A percentile compares a stretch with the other conserved stretches of the same genome.
Evolutionary conservation across 176 grass and related monocot genomes (phyloP).

Genomic region (Thalia dealbata): DNA sequence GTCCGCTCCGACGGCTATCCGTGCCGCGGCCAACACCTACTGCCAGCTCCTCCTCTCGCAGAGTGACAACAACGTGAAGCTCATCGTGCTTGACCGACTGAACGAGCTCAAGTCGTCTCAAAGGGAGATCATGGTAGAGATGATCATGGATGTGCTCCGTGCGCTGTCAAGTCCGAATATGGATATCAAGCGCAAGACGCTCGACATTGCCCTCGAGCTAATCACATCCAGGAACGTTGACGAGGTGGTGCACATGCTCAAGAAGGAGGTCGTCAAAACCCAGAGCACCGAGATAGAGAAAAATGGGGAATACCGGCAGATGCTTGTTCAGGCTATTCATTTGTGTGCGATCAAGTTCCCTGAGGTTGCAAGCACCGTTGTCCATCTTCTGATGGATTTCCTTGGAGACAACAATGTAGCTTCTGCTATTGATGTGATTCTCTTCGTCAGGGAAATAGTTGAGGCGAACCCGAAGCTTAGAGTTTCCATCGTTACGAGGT

Average conservation of each 20-base stretch:
- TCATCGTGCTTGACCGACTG: constrained; percentile 12
- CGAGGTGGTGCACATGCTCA: constrained; percentile 9
- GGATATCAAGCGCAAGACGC: constrained; percentile 14
- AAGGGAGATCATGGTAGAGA: constrained; percentile 12
- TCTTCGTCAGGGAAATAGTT: constrained; percentile 14
- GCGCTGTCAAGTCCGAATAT: constrained; percentile 14
- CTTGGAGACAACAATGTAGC: constrained; percentile 11
- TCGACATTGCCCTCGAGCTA: constrained; percentile 16
- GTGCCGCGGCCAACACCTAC: constrained; percentile 1
- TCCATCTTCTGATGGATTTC: constrained; percentile 19
- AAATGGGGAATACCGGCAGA: constrained; percentile 16
- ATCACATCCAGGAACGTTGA: constrained; percentile 17
- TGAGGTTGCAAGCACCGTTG: constrained; percentile 12
- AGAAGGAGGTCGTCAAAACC: constrained; percentile 18
- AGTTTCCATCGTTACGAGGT: constrained; percentile 7
- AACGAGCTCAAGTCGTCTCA: constrained; percentile 8
- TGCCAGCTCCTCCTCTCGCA: constrained; percentile 14
- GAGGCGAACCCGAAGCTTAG: constrained; percentile 8
- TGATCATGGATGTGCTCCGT: constrained; percentile 11
- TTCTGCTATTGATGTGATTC: constrained; percentile 13
- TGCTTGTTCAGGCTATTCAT: constrained; percentile 18
- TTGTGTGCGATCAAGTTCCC: constrained; percentile 13
- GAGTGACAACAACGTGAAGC: constrained; percentile 19
- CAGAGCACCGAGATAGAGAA: constrained; percentile 11
- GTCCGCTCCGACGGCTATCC: constrained; percentile 7